phyloP scores from a whole-genome alignment of 1,284 basidiomycete genomes.

The Xerocomus minutiporus region DNA sequence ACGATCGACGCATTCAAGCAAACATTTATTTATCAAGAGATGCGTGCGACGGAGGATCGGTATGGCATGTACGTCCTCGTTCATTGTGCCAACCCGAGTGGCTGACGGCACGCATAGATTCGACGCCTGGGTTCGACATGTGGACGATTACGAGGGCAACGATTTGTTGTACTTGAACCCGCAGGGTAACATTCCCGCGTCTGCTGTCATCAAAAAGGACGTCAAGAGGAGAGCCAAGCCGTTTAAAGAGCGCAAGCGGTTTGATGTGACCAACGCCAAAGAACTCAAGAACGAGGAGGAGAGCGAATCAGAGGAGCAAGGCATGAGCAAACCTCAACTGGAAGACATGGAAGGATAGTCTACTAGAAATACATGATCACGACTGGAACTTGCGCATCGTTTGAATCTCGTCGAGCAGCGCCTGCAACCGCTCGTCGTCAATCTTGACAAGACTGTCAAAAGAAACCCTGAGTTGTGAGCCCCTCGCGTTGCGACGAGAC shows the following conservation, averaged over 20 bases:
- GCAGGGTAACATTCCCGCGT: conserved; percentile 64
- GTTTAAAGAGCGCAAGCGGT: conserved; percentile 62
- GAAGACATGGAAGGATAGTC: conserved; percentile 61
- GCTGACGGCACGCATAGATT: conserved; percentile 44
- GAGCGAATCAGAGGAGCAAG: conserved; percentile 54
- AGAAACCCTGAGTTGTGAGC: background rate
- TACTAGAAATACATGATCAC: conserved; percentile 30
- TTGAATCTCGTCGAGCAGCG: conserved; percentile 80
- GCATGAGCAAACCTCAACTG: conserved; percentile 50
- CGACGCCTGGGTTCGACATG: conserved; percentile 66
- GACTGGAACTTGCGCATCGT: conserved; percentile 86
- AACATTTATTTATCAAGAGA: conserved; percentile 76
- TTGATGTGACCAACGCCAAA: conserved; percentile 57
- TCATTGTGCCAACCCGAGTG: background rate
- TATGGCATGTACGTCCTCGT: conserved; percentile 65
- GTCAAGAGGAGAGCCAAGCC: conserved; percentile 51
- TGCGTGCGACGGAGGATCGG: conserved; percentile 80
- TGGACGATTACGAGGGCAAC: conserved; percentile 66
- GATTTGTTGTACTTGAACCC: conserved; percentile 70
- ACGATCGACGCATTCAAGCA: conserved; percentile 79
- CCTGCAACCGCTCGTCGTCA: conserved; percentile 81
- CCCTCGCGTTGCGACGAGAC: background rate
- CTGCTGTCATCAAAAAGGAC: conserved; percentile 60
- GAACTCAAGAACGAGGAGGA: conserved; percentile 40
- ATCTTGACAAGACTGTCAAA: conserved; percentile 65